Evolutionary conservation across 306 rosid genomes (phyloP).

Genomic region (Quercus dentata): DNA sequence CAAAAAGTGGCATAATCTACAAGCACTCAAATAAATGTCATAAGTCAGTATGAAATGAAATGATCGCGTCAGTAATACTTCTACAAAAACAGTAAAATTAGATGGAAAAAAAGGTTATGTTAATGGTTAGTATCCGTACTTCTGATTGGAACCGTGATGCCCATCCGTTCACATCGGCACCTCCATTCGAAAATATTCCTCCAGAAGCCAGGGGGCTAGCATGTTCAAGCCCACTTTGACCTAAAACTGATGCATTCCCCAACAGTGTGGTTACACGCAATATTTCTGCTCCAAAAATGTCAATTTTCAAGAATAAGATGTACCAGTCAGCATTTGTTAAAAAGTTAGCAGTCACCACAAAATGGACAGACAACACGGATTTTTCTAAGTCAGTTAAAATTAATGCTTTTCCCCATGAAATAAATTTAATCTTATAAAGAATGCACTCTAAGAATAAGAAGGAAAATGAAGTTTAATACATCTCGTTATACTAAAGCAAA

Average conservation of each 20-base stretch:
- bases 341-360: slow-evolving; percentile 95
- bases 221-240: slow-evolving; percentile 99
- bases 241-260: slow-evolving; percentile 99
- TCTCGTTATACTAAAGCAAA: slow-evolving; percentile 23
- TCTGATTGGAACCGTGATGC: slow-evolving; percentile 98
- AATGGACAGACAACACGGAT: slow-evolving; percentile 73
- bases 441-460: slow-evolving; percentile 20
- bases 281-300: slow-evolving; percentile 99
- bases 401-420: slow-evolving; percentile 44
- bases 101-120: slow-evolving; percentile 94
- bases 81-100: slow-evolving; percentile 69
- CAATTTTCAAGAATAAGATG: slow-evolving; percentile 98
- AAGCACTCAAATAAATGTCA: slow-evolving; percentile 52
- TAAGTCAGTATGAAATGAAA: slow-evolving; percentile 65
- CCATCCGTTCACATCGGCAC: slow-evolving; percentile 89
- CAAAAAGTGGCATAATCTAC: slow-evolving; percentile 52
- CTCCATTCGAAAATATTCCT: slow-evolving; percentile 92
- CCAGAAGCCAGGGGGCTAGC: slow-evolving; percentile 99
- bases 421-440: slow-evolving; percentile 40
- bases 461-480: slow-evolving; percentile 32
- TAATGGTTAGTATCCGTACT: slow-evolving; percentile 99
- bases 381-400: slow-evolving; percentile 75
- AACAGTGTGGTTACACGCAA: slow-evolving; percentile 99
- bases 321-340: slow-evolving; percentile 99
- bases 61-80: slow-evolving; percentile 72